These are phyloP conservation scores for Auxenochlorella protothecoides DNA, from an alignment of 139 green algal species.

Conservation along the genomic window DNA sequence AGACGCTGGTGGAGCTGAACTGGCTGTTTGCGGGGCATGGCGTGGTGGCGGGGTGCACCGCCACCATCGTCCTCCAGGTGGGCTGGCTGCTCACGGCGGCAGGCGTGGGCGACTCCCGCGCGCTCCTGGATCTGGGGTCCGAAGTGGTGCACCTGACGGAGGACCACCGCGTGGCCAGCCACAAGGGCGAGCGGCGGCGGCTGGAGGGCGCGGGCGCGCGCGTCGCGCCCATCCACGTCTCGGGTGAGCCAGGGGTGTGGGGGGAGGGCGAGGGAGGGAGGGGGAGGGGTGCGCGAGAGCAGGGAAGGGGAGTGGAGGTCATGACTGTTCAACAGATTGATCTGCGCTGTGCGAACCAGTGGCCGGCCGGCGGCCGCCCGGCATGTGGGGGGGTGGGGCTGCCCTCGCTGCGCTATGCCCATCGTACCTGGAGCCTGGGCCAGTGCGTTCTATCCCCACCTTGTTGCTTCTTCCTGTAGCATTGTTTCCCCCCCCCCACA, in stretches of 20 bases:
- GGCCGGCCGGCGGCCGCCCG: too few species aligned
- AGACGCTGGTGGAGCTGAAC: constrained; percentile 25
- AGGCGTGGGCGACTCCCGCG: constrained; percentile 77
- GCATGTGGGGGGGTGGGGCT: too few species aligned
- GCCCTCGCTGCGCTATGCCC: too few species aligned
- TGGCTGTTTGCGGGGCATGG: constrained; percentile 28
- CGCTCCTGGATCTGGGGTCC: constrained; percentile 60
- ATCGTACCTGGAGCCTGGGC: too few species aligned
- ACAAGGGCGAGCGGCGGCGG: constrained; percentile 30
- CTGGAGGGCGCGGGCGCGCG: constrained; percentile 28
- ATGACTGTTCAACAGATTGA: too few species aligned
- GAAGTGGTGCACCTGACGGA: constrained; percentile 26
- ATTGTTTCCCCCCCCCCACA: too few species aligned
- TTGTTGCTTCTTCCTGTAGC: not conserved
- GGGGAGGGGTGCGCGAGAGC: too few species aligned
- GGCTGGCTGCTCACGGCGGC: constrained; percentile 74
- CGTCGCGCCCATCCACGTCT: constrained; percentile 31
- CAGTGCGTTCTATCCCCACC: too few species aligned
- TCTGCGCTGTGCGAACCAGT: too few species aligned
- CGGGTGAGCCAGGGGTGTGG: constrained; percentile 2
- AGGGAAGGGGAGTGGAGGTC: too few species aligned
- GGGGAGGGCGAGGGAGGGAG: too few species aligned
- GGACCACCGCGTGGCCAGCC: constrained; percentile 33
- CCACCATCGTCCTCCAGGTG: constrained; percentile 38
- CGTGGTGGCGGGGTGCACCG: constrained; percentile 38